Conservation (phyloP, 2,329 filamentous ascomycete genomes). For the Cadophora malorum region DNA sequence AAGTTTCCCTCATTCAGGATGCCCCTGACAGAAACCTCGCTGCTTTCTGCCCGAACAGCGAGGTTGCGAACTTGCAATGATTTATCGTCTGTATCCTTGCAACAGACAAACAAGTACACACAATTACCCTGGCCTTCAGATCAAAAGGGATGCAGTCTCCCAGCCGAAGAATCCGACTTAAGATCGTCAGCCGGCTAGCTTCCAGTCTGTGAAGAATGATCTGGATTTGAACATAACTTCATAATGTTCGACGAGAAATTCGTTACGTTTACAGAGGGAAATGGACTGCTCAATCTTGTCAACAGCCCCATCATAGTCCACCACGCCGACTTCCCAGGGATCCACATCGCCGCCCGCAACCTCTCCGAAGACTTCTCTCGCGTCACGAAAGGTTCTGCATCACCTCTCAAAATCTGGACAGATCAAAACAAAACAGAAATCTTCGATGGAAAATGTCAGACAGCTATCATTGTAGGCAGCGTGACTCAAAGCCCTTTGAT, state of each 20-base stretch:
- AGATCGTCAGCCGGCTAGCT: not conserved
- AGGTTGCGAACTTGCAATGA: no score
- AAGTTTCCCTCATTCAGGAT: not conserved
- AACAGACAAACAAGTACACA: not conserved
- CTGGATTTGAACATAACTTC: conserved; percentile 53
- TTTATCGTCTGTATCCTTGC: not conserved
- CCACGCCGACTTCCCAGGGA: conserved; percentile 65
- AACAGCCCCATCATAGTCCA: conserved; percentile 59
- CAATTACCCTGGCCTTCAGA: no score
- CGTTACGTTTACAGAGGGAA: conserved; percentile 7
- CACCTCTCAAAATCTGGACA: conserved; percentile 11
- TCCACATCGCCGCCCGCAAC: conserved; percentile 69
- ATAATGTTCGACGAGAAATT: conserved; percentile 27
- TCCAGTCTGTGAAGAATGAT: not conserved
- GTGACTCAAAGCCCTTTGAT: conserved; percentile 67
- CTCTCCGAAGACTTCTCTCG: conserved; percentile 71
- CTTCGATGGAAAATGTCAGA: not conserved
- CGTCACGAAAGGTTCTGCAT: conserved; percentile 63
- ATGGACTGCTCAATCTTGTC: conserved; percentile 18
- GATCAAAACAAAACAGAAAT: conserved; percentile 7
- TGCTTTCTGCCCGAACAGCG: conserved; percentile 35
- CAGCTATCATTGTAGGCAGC: conserved; percentile 69
- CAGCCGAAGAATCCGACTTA: not conserved
- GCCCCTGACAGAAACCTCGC: not conserved
- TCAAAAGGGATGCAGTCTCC: no score